phyloP scores from a whole-genome alignment of 2,329 filamentous ascomycete species.

The Ophiostoma sp. region DNA sequence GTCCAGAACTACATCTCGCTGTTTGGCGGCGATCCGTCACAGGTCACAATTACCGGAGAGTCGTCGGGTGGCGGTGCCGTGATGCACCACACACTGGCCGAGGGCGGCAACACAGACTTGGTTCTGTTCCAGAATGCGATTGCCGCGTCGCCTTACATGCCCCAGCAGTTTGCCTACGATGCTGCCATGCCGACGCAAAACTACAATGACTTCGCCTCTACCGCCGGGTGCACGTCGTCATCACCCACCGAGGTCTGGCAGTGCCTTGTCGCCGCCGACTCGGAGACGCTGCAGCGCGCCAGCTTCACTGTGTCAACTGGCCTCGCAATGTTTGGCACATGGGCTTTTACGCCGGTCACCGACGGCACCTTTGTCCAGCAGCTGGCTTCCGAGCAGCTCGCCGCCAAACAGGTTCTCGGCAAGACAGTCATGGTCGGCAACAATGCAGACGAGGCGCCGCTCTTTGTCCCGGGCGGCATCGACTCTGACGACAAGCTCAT shows the following conservation, averaged over 20 bases:
- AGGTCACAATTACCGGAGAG: conserved; percentile 51
- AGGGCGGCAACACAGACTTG: conserved; percentile 36
- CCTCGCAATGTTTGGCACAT: conserved; percentile 26
- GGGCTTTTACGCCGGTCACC: conserved; percentile 36
- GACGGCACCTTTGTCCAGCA: conserved; percentile 33
- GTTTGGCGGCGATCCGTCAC: conserved; percentile 49
- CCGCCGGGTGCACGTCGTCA: conserved; percentile 36
- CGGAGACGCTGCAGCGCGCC: conserved; percentile 29
- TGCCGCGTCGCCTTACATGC: conserved; percentile 39
- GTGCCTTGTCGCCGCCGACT: conserved; percentile 31
- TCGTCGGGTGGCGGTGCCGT: conserved; percentile 50
- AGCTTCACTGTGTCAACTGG: conserved; percentile 27
- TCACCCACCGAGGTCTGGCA: conserved; percentile 27
- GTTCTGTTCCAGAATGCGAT: conserved; percentile 26
- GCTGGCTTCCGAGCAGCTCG: conserved; percentile 32
- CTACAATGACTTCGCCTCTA: conserved; percentile 42
- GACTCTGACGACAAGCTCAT: conserved; percentile 38
- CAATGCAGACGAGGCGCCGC: conserved; percentile 47
- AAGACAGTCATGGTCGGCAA: conserved; percentile 30
- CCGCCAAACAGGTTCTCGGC: conserved; percentile 32
- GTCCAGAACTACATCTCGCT: conserved; percentile 46
- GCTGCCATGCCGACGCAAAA: conserved; percentile 40
- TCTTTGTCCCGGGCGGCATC: conserved; percentile 43
- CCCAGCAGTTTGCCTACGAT: conserved; percentile 45
- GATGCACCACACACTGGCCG: conserved; percentile 35